Percentiles rank a stretch among this genome's conserved stretches.
These are phyloP conservation scores for Didymosphaeria variabile DNA, from an alignment of 2,329 filamentous ascomycete species.

Conservation along the genomic window DNA sequence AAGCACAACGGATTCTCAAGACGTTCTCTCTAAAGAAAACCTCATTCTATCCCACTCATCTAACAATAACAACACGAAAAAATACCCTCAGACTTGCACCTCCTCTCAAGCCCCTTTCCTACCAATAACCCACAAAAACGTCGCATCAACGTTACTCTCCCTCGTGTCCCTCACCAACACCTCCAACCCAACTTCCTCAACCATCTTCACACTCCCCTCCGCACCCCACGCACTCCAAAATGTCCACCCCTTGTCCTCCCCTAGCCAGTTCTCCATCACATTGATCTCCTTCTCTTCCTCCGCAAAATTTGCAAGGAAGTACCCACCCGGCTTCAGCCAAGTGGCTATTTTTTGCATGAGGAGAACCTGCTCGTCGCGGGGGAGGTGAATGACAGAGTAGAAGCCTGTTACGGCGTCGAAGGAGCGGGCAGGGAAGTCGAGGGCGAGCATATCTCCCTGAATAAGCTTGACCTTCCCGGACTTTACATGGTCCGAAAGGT, in stretches of 20 bases:
- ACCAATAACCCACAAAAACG: slow-evolving; percentile 44
- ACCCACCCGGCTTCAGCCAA: slow-evolving; percentile 64
- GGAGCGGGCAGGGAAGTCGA: slow-evolving; percentile 44
- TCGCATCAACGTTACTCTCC: slow-evolving; percentile 30
- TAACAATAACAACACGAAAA: too few species aligned
- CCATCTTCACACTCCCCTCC: slow-evolving; percentile 42
- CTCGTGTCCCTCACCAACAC: slow-evolving; percentile 34
- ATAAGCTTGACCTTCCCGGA: slow-evolving; percentile 30
- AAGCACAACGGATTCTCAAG: too few species aligned
- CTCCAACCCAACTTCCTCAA: slow-evolving; percentile 39
- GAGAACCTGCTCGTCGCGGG: slow-evolving; percentile 59
- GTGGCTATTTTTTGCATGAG: slow-evolving; percentile 55
- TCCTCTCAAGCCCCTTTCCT: slow-evolving; percentile 19
- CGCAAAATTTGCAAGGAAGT: slow-evolving; percentile 53
- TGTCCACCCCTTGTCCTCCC: slow-evolving; percentile 44
- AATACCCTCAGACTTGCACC: too few species aligned
- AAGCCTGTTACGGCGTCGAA: slow-evolving; percentile 63
- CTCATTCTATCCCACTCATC: too few species aligned
- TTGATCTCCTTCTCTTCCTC: slow-evolving; percentile 31
- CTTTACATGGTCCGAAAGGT: slow-evolving; percentile 23
- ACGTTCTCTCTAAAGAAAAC: too few species aligned
- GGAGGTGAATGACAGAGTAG: slow-evolving; percentile 66
- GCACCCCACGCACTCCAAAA: slow-evolving; percentile 54
- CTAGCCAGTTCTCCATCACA: slow-evolving; percentile 45
- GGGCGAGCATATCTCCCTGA: slow-evolving; percentile 54